Evolutionary conservation across 1,139 yeast genomes (phyloP), one percentile per base, ranked within the genome.

Genomic region (Blastobotrys raffinosifermentans): DNA sequence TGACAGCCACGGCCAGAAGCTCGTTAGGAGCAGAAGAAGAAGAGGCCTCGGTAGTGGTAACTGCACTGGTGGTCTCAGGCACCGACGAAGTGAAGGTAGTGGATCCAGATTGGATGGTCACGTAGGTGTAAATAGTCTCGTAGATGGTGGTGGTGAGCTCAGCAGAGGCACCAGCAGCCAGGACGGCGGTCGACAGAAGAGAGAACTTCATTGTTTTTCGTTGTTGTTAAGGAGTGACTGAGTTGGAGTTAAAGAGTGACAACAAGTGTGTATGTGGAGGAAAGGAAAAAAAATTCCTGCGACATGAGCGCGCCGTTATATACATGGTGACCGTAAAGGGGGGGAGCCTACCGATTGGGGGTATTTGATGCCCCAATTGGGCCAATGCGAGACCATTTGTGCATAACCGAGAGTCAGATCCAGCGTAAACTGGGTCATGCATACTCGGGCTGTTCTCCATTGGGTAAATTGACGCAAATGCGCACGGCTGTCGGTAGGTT

Each of bases 101-200:
- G 9, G 27, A 21, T 6, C 29, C 37, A 13, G 27, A 14, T 8
- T 21, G 32, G 6, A 48, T 25, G 27, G 54, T 50, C 29, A 50
- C 52, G 38, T 44, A 47, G 38, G 48, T 53, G 32, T 40, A 43
- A 38, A 50, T 42, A 25, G 54, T 50, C 13, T 51, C 45, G 31
- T 35, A 47, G 36, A 50, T 30, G 36, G 54, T 50, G 35, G 54
- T 50, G 37, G 38, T 39, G 22, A 27, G 35, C 23, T 39, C 43
- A 8, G 7, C 14, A 25, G 27, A 8, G 27, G 27, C 7, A 14
- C 26, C 35, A n/a, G 38, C 36, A 26, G 41, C 44, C 20, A 33
- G 21, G 14, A 37, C 31, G 22, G 38, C 29, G 30, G 26, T 26
- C 14, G 39, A 36, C 21, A 35, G 32, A 19, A 39, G 32, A 14